Percentiles rank a stretch among this genome's conserved stretches.
phyloP scores from a whole-genome alignment of 441 rosid species.

The Jatropha podagrica region DNA sequence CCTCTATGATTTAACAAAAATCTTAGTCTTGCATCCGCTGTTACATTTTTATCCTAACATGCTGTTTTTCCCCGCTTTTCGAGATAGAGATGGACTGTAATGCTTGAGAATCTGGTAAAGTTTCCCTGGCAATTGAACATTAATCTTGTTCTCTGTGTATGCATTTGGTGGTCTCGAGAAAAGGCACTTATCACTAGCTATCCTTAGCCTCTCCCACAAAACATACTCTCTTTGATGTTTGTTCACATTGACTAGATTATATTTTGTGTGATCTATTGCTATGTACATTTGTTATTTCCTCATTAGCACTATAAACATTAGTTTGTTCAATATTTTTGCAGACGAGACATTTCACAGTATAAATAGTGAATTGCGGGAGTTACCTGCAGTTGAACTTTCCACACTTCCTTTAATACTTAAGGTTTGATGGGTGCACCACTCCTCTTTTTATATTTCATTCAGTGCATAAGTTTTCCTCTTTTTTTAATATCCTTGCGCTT shows the following conservation, averaged over 20 bases:
- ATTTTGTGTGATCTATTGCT: slow-evolving; percentile 3
- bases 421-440: slow-evolving; percentile 44
- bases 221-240: neutral
- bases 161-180: no score
- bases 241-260: neutral
- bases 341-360: slow-evolving; percentile 82
- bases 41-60: no score
- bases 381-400: slow-evolving; percentile 95
- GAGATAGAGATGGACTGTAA: neutral
- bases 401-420: slow-evolving; percentile 89
- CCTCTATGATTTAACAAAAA: no score
- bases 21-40: no score
- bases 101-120: neutral
- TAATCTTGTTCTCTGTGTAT: no score
- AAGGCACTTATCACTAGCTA: no score
- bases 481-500: neutral
- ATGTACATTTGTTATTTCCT: neutral
- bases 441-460: slow-evolving; percentile 8
- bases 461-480: neutral
- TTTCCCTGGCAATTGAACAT: neutral
- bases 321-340: slow-evolving; percentile 38
- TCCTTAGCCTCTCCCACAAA: no score
- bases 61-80: no score
- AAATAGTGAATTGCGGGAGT: slow-evolving; percentile 86
- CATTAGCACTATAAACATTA: neutral